These are phyloP conservation scores for Diplocarpon mali DNA, from an alignment of 2,329 filamentous ascomycete species.

Conservation along the genomic window DNA sequence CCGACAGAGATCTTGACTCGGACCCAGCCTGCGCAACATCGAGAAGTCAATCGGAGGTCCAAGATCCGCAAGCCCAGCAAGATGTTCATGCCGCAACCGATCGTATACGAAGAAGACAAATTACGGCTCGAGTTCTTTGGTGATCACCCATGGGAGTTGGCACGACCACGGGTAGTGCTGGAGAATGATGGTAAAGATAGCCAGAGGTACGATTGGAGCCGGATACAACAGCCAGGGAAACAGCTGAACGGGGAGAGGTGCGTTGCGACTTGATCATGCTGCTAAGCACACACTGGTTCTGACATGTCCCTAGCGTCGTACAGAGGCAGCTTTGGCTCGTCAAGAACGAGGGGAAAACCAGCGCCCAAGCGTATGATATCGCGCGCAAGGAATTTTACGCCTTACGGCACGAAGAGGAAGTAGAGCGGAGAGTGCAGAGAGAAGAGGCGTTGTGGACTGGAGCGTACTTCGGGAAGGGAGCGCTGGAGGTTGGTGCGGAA, in stretches of 20 bases:
- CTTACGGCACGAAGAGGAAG: conserved; percentile 69
- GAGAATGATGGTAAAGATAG: conserved; percentile 79
- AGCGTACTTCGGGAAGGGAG: conserved; percentile 74
- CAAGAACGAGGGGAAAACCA: conserved; percentile 47
- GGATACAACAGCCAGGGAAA: conserved; percentile 61
- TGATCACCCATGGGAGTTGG: conserved; percentile 96
- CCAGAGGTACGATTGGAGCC: conserved; percentile 69
- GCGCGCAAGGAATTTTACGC: conserved; percentile 87
- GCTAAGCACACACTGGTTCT: conserved; percentile 3
- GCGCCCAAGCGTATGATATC: conserved; percentile 67
- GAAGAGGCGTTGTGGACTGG: conserved; percentile 83
- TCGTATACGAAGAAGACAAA: conserved; percentile 74
- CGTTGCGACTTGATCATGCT: conserved; percentile 30
- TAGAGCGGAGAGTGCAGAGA: conserved; percentile 68
- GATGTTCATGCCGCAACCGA: conserved; percentile 68
- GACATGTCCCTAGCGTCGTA: conserved; percentile 55
- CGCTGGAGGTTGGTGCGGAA: conserved; percentile 66
- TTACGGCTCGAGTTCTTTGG: conserved; percentile 75
- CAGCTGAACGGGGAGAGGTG: conserved; percentile 72
- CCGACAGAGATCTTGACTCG: conserved; percentile 48
- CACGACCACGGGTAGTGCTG: conserved; percentile 72
- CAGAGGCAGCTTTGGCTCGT: conserved; percentile 87
- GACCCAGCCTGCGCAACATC: conserved; percentile 39
- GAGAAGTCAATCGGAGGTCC: conserved; percentile 17
- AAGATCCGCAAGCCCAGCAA: conserved; percentile 54